phyloP scores from a whole-genome alignment of 2,329 filamentous ascomycete species.

The Whalleya microplaca region DNA sequence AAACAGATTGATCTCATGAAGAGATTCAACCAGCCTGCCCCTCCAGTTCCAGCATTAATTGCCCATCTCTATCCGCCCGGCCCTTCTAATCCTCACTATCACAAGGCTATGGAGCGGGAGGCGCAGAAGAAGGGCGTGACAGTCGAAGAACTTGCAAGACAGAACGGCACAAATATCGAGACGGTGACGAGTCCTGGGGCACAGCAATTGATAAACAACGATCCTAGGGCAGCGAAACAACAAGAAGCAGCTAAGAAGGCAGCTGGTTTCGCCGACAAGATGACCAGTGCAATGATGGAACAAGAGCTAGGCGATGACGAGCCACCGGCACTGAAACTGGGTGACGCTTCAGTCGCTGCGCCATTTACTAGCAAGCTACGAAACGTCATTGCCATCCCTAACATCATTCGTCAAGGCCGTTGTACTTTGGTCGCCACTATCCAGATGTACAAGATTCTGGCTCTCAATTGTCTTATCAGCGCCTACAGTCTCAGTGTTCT shows the following conservation, averaged over 20 bases:
- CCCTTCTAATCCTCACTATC: conserved; percentile 88
- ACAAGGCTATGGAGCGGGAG: conserved; percentile 88
- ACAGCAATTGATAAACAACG: conserved; percentile 58
- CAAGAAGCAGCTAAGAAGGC: conserved; percentile 73
- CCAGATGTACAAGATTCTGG: conserved; percentile 99
- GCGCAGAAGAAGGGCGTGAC: conserved; percentile 76
- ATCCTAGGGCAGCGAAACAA: conserved; percentile 60
- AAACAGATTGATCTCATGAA: conserved; percentile 93
- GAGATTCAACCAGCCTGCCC: conserved; percentile 89
- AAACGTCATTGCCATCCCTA: conserved; percentile 95
- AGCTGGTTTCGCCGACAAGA: conserved; percentile 79
- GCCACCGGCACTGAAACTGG: conserved; percentile 93
- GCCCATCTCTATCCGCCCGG: conserved; percentile 94
- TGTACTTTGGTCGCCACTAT: conserved; percentile 98
- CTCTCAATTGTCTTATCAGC: conserved; percentile 95
- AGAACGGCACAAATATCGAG: conserved; percentile 60
- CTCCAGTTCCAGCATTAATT: conserved; percentile 90
- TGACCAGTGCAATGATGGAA: conserved; percentile 88
- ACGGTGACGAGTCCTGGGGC: conserved; percentile 70
- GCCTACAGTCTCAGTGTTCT: conserved; percentile 96
- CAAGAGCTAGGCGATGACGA: conserved; percentile 85
- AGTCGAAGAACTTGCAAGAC: conserved; percentile 58
- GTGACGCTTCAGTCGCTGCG: conserved; percentile 94
- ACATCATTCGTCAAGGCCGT: conserved; percentile 96
- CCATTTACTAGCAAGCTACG: conserved; percentile 97